Percentiles rank a stretch among this genome's conserved stretches.
Evolutionary conservation across 1,284 basidiomycete genomes (phyloP).

Genomic region (Fomes fomentarius): DNA sequence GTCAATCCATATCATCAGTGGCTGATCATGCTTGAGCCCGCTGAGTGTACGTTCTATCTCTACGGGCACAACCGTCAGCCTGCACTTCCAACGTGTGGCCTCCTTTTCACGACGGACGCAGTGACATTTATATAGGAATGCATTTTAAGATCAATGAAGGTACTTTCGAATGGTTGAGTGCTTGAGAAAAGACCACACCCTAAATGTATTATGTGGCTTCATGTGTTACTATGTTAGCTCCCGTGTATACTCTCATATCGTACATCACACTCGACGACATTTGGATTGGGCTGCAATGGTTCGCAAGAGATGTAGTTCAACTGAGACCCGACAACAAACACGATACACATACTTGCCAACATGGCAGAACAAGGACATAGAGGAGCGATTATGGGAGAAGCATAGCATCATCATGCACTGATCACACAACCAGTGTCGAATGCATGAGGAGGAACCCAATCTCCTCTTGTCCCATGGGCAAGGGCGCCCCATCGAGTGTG

Average conservation of each 20-base stretch:
- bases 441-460: conserved; percentile 1
- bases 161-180: conserved; percentile 51
- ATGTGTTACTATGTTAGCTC: too few relatives aligned
- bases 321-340: too few relatives aligned
- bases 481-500: not conserved
- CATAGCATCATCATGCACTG: too few relatives aligned
- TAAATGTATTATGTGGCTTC: too few relatives aligned
- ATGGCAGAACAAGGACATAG: not conserved
- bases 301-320: too few relatives aligned
- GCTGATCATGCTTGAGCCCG: conserved; percentile 60
- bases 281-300: too few relatives aligned
- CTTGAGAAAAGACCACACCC: too few relatives aligned
- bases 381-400: not conserved
- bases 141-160: conserved; percentile 75
- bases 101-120: conserved; percentile 46
- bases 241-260: too few relatives aligned
- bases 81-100: conserved; percentile 45
- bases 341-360: too few relatives aligned
- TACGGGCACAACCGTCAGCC: conserved; percentile 53
- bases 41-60: conserved; percentile 39
- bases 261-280: too few relatives aligned
- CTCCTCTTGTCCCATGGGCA: conserved; percentile 7
- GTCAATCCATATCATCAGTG: conserved; percentile 48
- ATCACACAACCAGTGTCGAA: not conserved
- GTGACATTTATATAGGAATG: conserved; percentile 58